Conservation (phyloP, 345 rosid species). For the Atalantia buxifolia region DNA sequence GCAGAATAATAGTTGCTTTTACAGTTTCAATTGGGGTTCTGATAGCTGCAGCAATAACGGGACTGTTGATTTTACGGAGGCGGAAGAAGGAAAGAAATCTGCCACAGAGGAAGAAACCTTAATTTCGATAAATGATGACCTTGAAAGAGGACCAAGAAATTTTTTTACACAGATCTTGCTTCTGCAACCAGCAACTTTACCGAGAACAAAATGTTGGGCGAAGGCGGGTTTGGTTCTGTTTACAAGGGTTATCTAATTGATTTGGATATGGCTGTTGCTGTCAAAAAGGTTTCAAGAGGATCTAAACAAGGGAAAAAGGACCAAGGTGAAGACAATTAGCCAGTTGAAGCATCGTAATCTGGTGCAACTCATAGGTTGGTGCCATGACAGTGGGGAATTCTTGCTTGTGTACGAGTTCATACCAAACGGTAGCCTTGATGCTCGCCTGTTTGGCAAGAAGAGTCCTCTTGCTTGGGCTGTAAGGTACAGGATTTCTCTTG, state of each 20-base stretch:
- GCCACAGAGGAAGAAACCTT: background rate
- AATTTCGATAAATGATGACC: slow-evolving; percentile 30
- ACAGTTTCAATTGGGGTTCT: slow-evolving; percentile 15
- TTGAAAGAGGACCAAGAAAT: slow-evolving; percentile 39
- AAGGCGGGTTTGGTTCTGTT: slow-evolving; percentile 47
- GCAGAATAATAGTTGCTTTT: slow-evolving; percentile 4
- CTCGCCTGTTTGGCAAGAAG: slow-evolving; percentile 44
- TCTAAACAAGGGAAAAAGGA: slow-evolving; percentile 32
- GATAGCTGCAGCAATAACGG: background rate
- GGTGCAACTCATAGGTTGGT: slow-evolving; percentile 6
- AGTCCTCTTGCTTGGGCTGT: slow-evolving; percentile 36
- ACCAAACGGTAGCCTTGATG: slow-evolving; percentile 64
- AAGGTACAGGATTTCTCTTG: slow-evolving; percentile 41
- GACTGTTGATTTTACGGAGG: background rate
- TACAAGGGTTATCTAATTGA: slow-evolving; percentile 28
- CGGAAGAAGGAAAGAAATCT: background rate
- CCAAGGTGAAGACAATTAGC: slow-evolving; percentile 6
- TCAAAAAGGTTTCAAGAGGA: slow-evolving; percentile 33
- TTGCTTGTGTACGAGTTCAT: slow-evolving; percentile 66
- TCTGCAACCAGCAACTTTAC: slow-evolving; percentile 37
- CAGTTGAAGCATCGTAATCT: slow-evolving; percentile 8
- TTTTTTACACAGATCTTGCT: slow-evolving; percentile 26
- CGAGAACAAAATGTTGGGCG: slow-evolving; percentile 25
- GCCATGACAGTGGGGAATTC: slow-evolving; percentile 34
- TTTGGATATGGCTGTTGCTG: slow-evolving; percentile 29